Percentiles rank a stretch among this genome's conserved stretches.
Conservation (phyloP, 352 stramenopile species). For the Pythium myriotylum region DNA sequence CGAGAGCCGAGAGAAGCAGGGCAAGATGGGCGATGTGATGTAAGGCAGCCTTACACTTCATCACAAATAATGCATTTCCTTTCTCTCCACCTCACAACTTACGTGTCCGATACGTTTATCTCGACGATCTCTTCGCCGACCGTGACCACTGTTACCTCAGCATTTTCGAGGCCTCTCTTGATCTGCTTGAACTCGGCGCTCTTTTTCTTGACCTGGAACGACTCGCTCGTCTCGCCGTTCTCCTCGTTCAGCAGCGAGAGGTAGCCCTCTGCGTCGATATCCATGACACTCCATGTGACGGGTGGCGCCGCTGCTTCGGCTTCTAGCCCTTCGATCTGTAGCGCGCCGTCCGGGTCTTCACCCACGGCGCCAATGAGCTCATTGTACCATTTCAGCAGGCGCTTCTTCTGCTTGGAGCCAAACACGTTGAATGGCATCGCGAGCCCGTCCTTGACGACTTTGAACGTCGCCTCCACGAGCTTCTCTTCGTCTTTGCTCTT, state of each 20-base stretch:
- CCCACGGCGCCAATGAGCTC: conserved; percentile 68
- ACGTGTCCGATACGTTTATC: conserved; percentile 11
- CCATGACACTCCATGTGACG: conserved; percentile 69
- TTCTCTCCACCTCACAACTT: neutral
- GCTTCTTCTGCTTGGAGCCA: conserved; percentile 83
- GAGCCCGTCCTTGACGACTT: conserved; percentile 77
- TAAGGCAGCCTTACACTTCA: neutral
- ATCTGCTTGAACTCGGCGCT: conserved; percentile 72
- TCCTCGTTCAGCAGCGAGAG: conserved; percentile 69
- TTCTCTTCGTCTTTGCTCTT: conserved; percentile 30
- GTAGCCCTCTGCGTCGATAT: conserved; percentile 75
- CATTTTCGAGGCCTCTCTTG: conserved; percentile 61
- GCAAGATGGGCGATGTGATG: conserved; percentile 6
- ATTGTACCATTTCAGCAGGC: conserved; percentile 85
- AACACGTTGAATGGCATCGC: conserved; percentile 87
- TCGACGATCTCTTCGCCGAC: conserved; percentile 40
- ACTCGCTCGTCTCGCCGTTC: conserved; percentile 69
- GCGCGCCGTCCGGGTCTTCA: conserved; percentile 42
- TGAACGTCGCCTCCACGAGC: conserved; percentile 59
- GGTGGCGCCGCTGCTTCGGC: conserved; percentile 22
- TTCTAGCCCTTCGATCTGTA: conserved; percentile 25
- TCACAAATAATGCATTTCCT: neutral
- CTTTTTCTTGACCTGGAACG: conserved; percentile 70
- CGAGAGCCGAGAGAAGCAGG: conserved; percentile 78
- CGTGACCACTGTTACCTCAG: conserved; percentile 57